These are phyloP conservation scores for Lentinula sp. DNA, from an alignment of 768 basidiomycete genomes.

Conservation along the genomic window DNA sequence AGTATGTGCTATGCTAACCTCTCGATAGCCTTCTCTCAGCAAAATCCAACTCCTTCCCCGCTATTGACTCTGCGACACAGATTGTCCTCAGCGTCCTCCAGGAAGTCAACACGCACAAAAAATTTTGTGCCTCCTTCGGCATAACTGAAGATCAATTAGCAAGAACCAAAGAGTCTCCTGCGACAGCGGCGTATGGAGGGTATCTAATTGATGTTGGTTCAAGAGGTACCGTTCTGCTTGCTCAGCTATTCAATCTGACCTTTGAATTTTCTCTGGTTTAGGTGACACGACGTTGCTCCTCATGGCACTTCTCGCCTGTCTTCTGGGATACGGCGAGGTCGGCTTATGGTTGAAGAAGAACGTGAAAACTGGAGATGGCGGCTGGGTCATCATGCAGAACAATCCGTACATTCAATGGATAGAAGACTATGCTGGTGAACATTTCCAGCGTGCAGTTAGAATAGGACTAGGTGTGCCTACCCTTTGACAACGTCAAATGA, in stretches of 20 bases:
- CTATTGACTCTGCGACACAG: conserved; percentile 56
- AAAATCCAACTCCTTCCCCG: conserved; percentile 61
- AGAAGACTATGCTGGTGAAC: conserved; percentile 69
- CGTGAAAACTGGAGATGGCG: conserved; percentile 27
- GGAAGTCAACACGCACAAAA: conserved; percentile 69
- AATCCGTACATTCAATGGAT: conserved; percentile 79
- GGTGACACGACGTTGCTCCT: conserved; percentile 68
- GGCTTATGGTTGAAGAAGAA: conserved; percentile 70
- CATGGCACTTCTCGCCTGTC: conserved; percentile 81
- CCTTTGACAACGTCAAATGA: conserved; percentile 16
- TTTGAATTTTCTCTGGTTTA: conserved; percentile 11
- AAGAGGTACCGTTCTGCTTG: conserved; percentile 35
- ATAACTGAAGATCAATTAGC: conserved; percentile 55
- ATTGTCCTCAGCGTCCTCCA: conserved; percentile 58
- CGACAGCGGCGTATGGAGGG: conserved; percentile 81
- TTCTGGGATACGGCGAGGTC: conserved; percentile 90
- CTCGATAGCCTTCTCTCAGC: conserved; percentile 59
- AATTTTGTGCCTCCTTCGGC: conserved; percentile 68
- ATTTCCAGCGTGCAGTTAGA: conserved; percentile 68
- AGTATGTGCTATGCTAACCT: not conserved
- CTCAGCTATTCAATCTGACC: not conserved
- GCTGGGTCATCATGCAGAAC: conserved; percentile 52
- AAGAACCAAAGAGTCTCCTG: conserved; percentile 55
- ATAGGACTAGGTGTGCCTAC: conserved; percentile 59
- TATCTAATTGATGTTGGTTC: conserved; percentile 79